Conservation (phyloP, 148 eudicot genomes). For the Suaeda aralocaspica region DNA sequence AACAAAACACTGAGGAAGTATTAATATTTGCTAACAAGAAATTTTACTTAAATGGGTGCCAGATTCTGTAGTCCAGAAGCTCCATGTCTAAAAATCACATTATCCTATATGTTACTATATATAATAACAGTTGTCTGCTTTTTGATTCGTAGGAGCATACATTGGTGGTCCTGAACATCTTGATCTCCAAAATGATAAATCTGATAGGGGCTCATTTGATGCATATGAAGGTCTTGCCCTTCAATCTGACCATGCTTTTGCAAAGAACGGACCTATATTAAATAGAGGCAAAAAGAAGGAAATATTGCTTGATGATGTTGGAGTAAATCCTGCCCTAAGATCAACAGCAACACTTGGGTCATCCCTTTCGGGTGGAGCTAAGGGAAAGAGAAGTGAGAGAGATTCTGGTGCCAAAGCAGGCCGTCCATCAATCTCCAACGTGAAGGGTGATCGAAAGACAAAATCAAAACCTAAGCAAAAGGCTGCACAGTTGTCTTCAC, state of each 20-base stretch:
- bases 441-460: slow-evolving; percentile 66
- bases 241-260: slow-evolving; percentile 62
- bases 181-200: slow-evolving; percentile 28
- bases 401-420: slow-evolving; percentile 52
- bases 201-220: slow-evolving; percentile 34
- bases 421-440: slow-evolving; percentile 47
- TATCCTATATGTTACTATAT: background rate
- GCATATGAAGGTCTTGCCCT: slow-evolving; percentile 34
- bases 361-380: slow-evolving; percentile 52
- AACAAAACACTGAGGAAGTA: too few species aligned
- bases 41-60: too few species aligned
- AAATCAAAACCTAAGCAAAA: slow-evolving; percentile 88
- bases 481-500: slow-evolving; percentile 57
- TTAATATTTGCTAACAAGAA: too few species aligned
- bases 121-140: slow-evolving; percentile 12
- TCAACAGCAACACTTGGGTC: slow-evolving; percentile 40
- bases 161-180: slow-evolving; percentile 33
- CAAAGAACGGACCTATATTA: slow-evolving; percentile 62
- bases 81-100: too few species aligned
- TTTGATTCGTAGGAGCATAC: slow-evolving; percentile 34
- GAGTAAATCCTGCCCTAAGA: slow-evolving; percentile 43
- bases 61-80: too few species aligned
- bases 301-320: slow-evolving; percentile 70
- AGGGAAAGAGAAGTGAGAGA: slow-evolving; percentile 86
- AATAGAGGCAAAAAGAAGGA: slow-evolving; percentile 87